phyloP scores from a whole-genome alignment of 176 grass and related monocot species.

The Triticum urartu region DNA sequence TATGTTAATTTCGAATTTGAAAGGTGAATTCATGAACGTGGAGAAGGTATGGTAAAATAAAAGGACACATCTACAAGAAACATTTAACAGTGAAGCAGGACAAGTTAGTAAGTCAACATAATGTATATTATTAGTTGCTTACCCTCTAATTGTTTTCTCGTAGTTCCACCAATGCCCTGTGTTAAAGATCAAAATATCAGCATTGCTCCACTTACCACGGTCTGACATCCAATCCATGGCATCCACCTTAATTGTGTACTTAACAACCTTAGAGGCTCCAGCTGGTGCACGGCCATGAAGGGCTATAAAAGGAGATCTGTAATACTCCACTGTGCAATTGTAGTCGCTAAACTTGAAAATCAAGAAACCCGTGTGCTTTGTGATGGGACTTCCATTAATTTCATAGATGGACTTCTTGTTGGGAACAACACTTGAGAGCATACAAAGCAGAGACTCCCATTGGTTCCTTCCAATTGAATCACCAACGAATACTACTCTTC shows the following conservation, averaged over 20 bases:
- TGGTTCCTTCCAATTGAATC: conserved; percentile 98
- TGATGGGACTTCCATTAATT: conserved; percentile 82
- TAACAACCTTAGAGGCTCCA: conserved; percentile 42
- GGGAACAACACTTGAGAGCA: conserved; percentile 54
- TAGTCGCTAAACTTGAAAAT: conserved; percentile 86
- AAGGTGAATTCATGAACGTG: not conserved
- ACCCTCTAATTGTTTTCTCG: conserved; percentile 83
- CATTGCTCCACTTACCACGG: conserved; percentile 57
- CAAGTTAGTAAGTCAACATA: conserved; percentile 7
- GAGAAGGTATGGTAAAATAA: not conserved
- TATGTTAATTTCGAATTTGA: not conserved
- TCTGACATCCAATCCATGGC: conserved; percentile 72
- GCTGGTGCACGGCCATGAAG: conserved; percentile 58
- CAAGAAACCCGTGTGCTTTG: conserved; percentile 82
- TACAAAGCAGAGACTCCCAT: conserved; percentile 88
- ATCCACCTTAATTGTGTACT: conserved; percentile 59
- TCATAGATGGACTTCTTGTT: conserved; percentile 72
- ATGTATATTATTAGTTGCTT: conserved; percentile 20
- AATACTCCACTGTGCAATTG: conserved; percentile 89
- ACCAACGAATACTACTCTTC: conserved; percentile 78
- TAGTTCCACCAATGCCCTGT: conserved; percentile 97
- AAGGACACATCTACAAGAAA: not conserved
- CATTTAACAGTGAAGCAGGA: not conserved
- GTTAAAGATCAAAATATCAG: conserved; percentile 86
- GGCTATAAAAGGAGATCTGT: conserved; percentile 79